These are phyloP conservation scores for Nothopassalora personata DNA, from an alignment of 2,329 filamentous ascomycete species.

Conservation along the genomic window DNA sequence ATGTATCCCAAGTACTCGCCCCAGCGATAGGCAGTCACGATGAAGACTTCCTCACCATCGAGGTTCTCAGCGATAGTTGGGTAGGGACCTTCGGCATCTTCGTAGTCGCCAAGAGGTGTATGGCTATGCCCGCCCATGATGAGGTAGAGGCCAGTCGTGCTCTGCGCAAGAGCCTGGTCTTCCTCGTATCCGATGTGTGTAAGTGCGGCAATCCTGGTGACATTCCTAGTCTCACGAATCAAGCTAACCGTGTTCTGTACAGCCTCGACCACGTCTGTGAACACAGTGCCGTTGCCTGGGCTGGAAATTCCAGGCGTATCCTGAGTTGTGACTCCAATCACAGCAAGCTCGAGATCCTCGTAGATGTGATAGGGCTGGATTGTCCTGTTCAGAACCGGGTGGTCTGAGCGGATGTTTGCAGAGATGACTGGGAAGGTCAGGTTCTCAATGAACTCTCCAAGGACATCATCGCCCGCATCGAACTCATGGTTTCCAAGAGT, in stretches of 20 bases:
- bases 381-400: conserved; percentile 55
- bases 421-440: conserved; percentile 61
- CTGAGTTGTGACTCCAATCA: conserved; percentile 61
- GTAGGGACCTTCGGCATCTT: conserved; percentile 55
- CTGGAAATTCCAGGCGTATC: conserved; percentile 55
- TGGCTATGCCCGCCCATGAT: conserved; percentile 60
- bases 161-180: conserved; percentile 55
- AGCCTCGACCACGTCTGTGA: conserved; percentile 53
- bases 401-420: conserved; percentile 58
- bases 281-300: conserved; percentile 54
- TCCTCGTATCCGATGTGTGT: conserved; percentile 64
- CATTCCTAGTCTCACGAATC: conserved; percentile 56
- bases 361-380: conserved; percentile 64
- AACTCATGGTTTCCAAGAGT: conserved; percentile 64
- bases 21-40: conserved; percentile 64
- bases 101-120: conserved; percentile 56
- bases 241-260: conserved; percentile 59
- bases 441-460: conserved; percentile 58
- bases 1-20: conserved; percentile 65
- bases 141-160: conserved; percentile 59
- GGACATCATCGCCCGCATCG: conserved; percentile 58
- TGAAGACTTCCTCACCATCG: conserved; percentile 61
- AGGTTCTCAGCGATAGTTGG: conserved; percentile 58
- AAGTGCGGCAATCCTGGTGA: conserved; percentile 60
- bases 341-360: conserved; percentile 54